These are phyloP conservation scores for Zarea fungicola DNA, from an alignment of 2,329 filamentous ascomycete genomes.

Conservation along the genomic window DNA sequence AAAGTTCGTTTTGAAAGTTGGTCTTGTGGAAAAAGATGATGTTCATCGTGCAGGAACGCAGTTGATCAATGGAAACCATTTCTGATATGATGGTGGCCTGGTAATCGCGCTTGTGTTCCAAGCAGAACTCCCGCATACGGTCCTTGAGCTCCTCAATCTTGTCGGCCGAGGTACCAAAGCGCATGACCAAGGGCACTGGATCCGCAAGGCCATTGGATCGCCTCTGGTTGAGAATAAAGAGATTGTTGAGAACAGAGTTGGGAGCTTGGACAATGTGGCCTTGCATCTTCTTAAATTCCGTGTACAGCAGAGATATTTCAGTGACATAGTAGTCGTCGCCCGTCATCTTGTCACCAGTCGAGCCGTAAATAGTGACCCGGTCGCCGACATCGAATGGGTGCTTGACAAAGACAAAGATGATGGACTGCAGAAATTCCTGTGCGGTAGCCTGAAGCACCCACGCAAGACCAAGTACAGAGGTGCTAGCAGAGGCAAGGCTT, in stretches of 20 bases:
- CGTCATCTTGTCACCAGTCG: slow-evolving; percentile 68
- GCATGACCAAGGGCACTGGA: slow-evolving; percentile 75
- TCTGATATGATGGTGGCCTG: slow-evolving; percentile 83
- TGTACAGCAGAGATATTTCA: slow-evolving; percentile 87
- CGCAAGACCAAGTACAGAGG: slow-evolving; percentile 78
- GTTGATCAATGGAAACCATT: slow-evolving; percentile 71
- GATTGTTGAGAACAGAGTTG: slow-evolving; percentile 85
- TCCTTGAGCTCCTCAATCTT: slow-evolving; percentile 78
- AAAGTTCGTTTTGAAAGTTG: slow-evolving; percentile 90
- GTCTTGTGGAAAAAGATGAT: slow-evolving; percentile 97
- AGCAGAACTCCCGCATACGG: slow-evolving; percentile 77
- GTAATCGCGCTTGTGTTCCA: slow-evolving; percentile 82
- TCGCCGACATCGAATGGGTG: slow-evolving; percentile 97
- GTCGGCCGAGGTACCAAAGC: slow-evolving; percentile 78
- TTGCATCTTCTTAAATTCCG: slow-evolving; percentile 98
- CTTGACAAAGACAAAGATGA: slow-evolving; percentile 95
- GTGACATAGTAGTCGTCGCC: slow-evolving; percentile 97
- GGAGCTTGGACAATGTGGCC: slow-evolving; percentile 93
- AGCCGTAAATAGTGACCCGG: slow-evolving; percentile 85
- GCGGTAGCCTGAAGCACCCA: slow-evolving; percentile 93
- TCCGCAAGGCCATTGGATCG: slow-evolving; percentile 85
- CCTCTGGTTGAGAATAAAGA: slow-evolving; percentile 93
- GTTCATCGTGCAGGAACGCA: slow-evolving; percentile 81
- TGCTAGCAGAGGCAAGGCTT: slow-evolving; percentile 84
- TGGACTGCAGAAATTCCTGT: slow-evolving; percentile 88